Conservation (phyloP, 441 rosid species). For the Breynia disticha region DNA sequence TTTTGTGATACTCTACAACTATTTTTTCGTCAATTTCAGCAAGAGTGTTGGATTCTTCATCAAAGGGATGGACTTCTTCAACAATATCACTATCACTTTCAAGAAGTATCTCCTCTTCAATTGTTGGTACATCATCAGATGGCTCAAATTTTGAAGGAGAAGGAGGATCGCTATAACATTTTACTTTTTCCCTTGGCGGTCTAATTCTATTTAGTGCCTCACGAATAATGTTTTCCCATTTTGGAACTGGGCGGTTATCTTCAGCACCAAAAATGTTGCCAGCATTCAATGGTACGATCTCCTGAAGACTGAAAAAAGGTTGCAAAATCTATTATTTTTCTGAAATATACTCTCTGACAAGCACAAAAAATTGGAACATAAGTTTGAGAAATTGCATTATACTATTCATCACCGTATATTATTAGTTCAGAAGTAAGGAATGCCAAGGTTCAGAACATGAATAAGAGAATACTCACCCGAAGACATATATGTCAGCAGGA, state of each 20-base stretch:
- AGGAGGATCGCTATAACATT: constrained; percentile 84
- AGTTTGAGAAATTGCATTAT: no score
- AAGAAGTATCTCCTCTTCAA: constrained; percentile 60
- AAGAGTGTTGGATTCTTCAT: constrained; percentile 36
- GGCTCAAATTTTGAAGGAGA: constrained; percentile 84
- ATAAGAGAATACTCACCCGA: constrained; percentile 48
- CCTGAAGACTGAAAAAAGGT: constrained; percentile 59
- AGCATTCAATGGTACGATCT: constrained; percentile 88
- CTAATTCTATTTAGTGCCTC: constrained; percentile 51
- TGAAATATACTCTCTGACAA: constrained; percentile 6
- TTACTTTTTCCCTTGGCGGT: constrained; percentile 36
- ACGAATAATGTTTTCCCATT: constrained; percentile 82
- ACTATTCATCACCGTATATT: background rate
- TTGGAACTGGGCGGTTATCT: constrained; percentile 64
- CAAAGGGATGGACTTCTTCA: constrained; percentile 71
- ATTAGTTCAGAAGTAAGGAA: background rate
- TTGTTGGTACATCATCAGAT: constrained; percentile 49
- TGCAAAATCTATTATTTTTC: constrained; percentile 10
- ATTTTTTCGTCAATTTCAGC: constrained; percentile 18
- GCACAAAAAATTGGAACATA: background rate
- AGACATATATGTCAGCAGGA: constrained; percentile 86
- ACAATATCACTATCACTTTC: constrained; percentile 73
- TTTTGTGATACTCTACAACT: constrained; percentile 22
- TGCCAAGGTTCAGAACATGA: constrained; percentile 1
- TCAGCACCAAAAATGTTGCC: constrained; percentile 92